Percentiles rank a stretch among this genome's conserved stretches.
Conservation (phyloP, 169 alveolate species). For the Eimeria maxima region DNA sequence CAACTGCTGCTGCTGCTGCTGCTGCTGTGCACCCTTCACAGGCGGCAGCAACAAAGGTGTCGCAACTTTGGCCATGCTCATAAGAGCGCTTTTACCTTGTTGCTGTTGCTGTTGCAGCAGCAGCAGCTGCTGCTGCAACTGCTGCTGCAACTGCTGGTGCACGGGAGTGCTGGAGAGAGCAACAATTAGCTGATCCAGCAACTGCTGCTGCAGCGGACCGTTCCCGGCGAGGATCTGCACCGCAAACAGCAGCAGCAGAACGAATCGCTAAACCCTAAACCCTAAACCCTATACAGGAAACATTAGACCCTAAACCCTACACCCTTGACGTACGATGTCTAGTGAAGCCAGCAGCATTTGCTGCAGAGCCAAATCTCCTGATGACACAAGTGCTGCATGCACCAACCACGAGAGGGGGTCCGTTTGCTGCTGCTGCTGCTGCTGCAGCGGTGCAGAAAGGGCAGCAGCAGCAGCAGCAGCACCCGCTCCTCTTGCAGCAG, state of each 20-base stretch:
- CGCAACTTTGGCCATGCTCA: not conserved
- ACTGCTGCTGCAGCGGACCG: conserved; percentile 53
- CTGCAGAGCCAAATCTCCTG: conserved; percentile 26
- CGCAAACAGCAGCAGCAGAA: not conserved
- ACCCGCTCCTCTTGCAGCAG: conserved; percentile 54
- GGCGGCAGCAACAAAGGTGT: conserved; percentile 24
- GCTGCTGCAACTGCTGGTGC: conserved; percentile 62
- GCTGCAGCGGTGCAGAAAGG: conserved; percentile 27
- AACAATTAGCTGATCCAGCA: not conserved
- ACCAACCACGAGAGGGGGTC: conserved; percentile 20
- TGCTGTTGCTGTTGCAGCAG: conserved; percentile 5
- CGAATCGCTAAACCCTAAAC: conserved; percentile 4
- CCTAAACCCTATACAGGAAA: not conserved
- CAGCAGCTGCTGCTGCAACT: not conserved
- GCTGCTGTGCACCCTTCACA: not conserved
- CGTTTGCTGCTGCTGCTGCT: conserved; percentile 40
- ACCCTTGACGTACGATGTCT: conserved; percentile 25
- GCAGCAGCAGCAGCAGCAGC: conserved; percentile 55
- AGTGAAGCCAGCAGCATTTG: conserved; percentile 40
- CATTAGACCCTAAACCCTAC: not conserved
- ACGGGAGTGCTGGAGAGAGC: conserved; percentile 1
- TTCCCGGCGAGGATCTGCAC: conserved; percentile 60
- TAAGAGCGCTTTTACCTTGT: not conserved
- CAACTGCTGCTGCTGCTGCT: conserved; percentile 56
- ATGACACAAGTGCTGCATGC: conserved; percentile 51